Evolutionary conservation across 2,329 filamentous ascomycete species (phyloP).

Genomic region (Sclerotinia minor): DNA sequence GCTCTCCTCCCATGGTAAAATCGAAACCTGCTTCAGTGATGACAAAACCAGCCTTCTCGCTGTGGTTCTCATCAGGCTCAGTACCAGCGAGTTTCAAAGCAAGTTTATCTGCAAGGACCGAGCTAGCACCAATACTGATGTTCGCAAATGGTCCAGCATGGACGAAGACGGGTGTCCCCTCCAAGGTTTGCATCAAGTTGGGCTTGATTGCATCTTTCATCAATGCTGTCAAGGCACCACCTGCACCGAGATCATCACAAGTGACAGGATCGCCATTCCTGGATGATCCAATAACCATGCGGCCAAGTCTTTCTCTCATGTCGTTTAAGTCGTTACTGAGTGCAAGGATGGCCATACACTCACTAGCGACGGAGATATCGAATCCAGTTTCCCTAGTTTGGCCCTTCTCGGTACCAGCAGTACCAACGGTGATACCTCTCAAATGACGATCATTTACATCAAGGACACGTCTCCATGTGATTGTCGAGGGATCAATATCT

Average conservation of each 20-base stretch:
- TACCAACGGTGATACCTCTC: constrained; percentile 83
- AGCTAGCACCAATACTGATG: constrained; percentile 96
- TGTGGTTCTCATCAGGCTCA: constrained; percentile 83
- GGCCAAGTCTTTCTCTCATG: constrained; percentile 88
- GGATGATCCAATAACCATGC: constrained; percentile 93
- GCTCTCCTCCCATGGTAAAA: constrained; percentile 99
- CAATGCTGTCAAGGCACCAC: constrained; percentile 86
- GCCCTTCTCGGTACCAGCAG: constrained; percentile 87
- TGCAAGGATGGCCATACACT: constrained; percentile 97
- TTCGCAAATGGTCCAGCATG: constrained; percentile 98
- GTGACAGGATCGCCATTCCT: constrained; percentile 85
- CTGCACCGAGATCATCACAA: constrained; percentile 91
- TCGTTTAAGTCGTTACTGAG: constrained; percentile 84
- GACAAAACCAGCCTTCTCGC: constrained; percentile 83
- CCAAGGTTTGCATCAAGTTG: constrained; percentile 96
- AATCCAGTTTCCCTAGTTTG: constrained; percentile 87
- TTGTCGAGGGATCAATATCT: constrained; percentile 94
- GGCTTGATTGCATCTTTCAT: constrained; percentile 99
- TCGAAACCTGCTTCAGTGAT: constrained; percentile 98
- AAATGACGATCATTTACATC: constrained; percentile 97
- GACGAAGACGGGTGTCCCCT: constrained; percentile 96
- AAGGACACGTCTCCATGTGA: constrained; percentile 93
- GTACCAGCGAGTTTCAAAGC: constrained; percentile 95
- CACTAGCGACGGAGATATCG: constrained; percentile 95
- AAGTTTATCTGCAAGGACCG: constrained; percentile 90